phyloP scores from a whole-genome alignment of 352 stramenopile species.

The Globisporangium irregulare region DNA sequence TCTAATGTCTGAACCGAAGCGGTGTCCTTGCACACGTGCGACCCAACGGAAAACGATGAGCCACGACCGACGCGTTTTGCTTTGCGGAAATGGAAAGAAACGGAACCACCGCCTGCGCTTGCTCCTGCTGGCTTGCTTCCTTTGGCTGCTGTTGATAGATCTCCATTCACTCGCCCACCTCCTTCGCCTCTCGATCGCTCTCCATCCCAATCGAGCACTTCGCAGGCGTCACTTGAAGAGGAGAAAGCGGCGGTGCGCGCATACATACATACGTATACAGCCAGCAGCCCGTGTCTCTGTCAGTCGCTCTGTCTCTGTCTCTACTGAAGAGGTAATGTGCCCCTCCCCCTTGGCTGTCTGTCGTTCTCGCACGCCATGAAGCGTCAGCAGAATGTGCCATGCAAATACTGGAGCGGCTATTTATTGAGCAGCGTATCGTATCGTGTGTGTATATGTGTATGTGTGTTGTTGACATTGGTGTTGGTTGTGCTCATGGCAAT shows the following conservation, averaged over 20 bases:
- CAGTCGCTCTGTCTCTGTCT: background rate
- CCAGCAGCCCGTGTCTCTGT: background rate
- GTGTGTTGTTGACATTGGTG: background rate
- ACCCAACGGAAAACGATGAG: too few relatives aligned
- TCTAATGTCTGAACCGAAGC: background rate
- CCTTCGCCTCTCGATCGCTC: background rate
- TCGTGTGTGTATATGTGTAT: background rate
- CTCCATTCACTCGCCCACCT: background rate
- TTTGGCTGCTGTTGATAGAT: background rate
- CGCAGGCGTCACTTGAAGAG: background rate
- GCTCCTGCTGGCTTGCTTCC: too few relatives aligned
- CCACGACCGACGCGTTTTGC: background rate
- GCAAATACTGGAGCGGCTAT: background rate
- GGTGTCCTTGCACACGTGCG: too few relatives aligned
- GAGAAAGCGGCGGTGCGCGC: background rate
- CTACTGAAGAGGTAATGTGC: background rate
- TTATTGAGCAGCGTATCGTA: background rate
- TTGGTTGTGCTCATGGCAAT: background rate
- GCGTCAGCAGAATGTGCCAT: background rate
- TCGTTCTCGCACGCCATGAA: background rate
- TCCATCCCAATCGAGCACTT: background rate
- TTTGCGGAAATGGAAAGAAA: constrained; percentile 1
- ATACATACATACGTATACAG: background rate
- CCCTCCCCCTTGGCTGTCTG: background rate
- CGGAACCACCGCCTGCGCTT: background rate